phyloP scores from a whole-genome alignment of 768 basidiomycete genomes.

The Mycena rosella region DNA sequence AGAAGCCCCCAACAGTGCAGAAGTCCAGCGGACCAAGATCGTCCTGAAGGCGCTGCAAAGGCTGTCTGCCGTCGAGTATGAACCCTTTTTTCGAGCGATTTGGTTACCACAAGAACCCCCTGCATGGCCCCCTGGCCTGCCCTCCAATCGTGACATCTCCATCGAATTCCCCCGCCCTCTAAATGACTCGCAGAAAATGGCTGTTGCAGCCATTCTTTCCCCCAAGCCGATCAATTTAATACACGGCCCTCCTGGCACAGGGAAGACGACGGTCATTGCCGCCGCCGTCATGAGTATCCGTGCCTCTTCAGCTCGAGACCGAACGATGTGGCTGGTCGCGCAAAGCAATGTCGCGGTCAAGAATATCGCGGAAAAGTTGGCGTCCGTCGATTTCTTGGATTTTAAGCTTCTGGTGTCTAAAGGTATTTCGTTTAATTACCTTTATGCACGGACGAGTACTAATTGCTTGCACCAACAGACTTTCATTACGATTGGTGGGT shows the following conservation, averaged over 20 bases:
- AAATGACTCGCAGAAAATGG: conserved; percentile 53
- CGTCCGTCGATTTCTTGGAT: conserved; percentile 54
- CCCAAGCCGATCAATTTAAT: conserved; percentile 48
- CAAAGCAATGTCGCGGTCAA: conserved; percentile 87
- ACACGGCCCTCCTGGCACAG: conserved; percentile 73
- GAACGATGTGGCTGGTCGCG: conserved; percentile 73
- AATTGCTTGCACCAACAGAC: conserved; percentile 41
- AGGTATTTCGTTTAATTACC: neutral
- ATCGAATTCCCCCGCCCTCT: conserved; percentile 42
- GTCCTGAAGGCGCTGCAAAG: conserved; percentile 47
- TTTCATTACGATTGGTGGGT: conserved; percentile 76
- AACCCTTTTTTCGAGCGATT: conserved; percentile 52
- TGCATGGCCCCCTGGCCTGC: conserved; percentile 29
- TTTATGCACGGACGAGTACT: neutral
- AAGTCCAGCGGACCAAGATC: conserved; percentile 45
- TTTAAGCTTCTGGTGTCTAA: conserved; percentile 75
- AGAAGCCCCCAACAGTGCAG: conserved; percentile 63
- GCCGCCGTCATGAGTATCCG: conserved; percentile 57
- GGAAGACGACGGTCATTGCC: conserved; percentile 74
- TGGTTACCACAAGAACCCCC: conserved; percentile 45
- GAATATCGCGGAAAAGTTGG: conserved; percentile 84
- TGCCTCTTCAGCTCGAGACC: conserved; percentile 36
- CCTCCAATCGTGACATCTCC: conserved; percentile 17
- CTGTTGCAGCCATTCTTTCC: conserved; percentile 52
- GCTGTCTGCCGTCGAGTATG: conserved; percentile 41